These are phyloP conservation scores for Pseudevernia furfuracea DNA, from an alignment of 495 filamentous ascomycete species.

Conservation along the genomic window DNA sequence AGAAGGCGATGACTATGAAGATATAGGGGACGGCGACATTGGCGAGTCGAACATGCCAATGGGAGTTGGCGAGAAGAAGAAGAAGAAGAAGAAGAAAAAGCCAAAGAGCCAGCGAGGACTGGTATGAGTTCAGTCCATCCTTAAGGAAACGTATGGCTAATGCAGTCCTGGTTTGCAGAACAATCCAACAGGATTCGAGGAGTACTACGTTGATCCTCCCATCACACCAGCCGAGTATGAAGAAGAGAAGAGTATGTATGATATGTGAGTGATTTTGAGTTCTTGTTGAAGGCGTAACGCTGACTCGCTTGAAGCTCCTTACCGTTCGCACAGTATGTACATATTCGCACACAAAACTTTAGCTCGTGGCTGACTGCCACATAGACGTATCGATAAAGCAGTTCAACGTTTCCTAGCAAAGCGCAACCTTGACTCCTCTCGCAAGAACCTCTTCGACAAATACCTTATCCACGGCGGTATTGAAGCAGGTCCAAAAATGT, in stretches of 20 bases:
- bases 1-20: conserved; percentile 10
- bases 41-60: background rate
- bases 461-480: conserved; percentile 84
- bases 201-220: conserved; percentile 70
- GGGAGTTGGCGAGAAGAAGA: conserved; percentile 12
- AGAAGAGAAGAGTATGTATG: conserved; percentile 54
- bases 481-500: conserved; percentile 56
- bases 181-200: conserved; percentile 55
- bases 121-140: conserved; percentile 24
- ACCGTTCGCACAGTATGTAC: conserved; percentile 37
- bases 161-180: conserved; percentile 13
- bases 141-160: background rate
- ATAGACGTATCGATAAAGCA: conserved; percentile 73
- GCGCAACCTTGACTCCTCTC: conserved; percentile 59
- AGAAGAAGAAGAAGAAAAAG: conserved; percentile 32
- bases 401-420: conserved; percentile 71
- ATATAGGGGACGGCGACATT: conserved; percentile 3
- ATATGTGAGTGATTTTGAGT: conserved; percentile 34
- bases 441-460: conserved; percentile 60
- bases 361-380: conserved; percentile 13
- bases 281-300: background rate
- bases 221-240: conserved; percentile 58
- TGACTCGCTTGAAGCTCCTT: conserved; percentile 29
- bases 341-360: background rate
- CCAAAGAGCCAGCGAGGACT: conserved; percentile 43